Conservation (phyloP, 306 rosid species). For the Trifolium subterraneum region DNA sequence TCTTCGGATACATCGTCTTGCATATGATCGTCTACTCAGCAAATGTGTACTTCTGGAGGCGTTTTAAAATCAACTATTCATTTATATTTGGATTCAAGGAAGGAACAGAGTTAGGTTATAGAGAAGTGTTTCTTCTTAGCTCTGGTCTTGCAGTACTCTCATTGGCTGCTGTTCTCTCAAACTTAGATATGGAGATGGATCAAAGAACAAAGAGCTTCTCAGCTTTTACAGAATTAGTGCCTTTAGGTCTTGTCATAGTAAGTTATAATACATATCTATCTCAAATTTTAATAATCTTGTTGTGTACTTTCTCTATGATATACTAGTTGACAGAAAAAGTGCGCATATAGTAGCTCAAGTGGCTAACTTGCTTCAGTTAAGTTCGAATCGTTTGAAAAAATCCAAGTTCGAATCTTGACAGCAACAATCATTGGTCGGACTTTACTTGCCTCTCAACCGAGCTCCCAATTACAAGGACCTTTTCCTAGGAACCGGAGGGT, state of each 20-base stretch:
- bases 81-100: conserved; percentile 80
- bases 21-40: conserved; percentile 45
- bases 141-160: conserved; percentile 42
- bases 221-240: conserved; percentile 57
- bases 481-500: neutral
- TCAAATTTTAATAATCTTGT: neutral
- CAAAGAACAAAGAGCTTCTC: conserved; percentile 42
- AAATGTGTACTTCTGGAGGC: conserved; percentile 72
- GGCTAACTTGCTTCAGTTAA: neutral
- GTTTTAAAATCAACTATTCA: conserved; percentile 67
- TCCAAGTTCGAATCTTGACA: neutral
- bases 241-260: conserved; percentile 67
- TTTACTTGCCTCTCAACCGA: neutral
- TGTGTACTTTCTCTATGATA: neutral
- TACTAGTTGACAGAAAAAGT: neutral
- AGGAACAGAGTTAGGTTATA: conserved; percentile 77
- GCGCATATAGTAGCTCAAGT: neutral
- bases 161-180: conserved; percentile 46
- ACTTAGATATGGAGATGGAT: conserved; percentile 47
- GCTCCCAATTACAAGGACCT: neutral
- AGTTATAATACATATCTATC: conserved; percentile 23
- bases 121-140: conserved; percentile 54
- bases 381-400: too few species aligned
- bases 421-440: neutral
- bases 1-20: conserved; percentile 69